Conservation (phyloP, 306 rosid genomes). For the Corylus americana region DNA sequence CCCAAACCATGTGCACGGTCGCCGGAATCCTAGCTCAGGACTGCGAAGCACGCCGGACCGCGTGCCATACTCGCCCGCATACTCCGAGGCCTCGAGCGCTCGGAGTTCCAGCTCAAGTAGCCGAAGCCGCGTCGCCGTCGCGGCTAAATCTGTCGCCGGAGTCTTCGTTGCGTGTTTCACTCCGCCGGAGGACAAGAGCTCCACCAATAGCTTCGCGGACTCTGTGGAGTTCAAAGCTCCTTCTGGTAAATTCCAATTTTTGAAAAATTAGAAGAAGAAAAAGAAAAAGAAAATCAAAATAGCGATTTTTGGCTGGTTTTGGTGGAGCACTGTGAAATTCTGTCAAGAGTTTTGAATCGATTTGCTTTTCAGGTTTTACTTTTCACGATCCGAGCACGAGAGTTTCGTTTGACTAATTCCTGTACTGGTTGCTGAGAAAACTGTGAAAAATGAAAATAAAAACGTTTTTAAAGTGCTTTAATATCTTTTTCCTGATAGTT, state of each 20-base stretch:
- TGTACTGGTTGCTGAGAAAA: constrained; percentile 34
- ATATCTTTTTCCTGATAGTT: neutral
- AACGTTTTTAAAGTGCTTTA: neutral
- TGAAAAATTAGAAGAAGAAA: neutral
- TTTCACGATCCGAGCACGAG: neutral
- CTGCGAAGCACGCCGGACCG: constrained; percentile 35
- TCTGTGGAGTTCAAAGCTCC: constrained; percentile 54
- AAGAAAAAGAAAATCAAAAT: neutral
- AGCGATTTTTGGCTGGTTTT: neutral
- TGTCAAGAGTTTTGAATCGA: neutral
- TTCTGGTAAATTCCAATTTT: constrained; percentile 36
- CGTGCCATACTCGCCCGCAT: constrained; percentile 31
- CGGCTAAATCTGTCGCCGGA: constrained; percentile 61
- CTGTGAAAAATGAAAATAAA: constrained; percentile 7
- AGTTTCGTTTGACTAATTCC: constrained; percentile 2
- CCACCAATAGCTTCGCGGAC: constrained; percentile 41
- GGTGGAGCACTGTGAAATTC: constrained; percentile 7
- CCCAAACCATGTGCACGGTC: constrained; percentile 17
- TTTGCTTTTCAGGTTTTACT: neutral
- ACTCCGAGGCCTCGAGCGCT: constrained; percentile 35
- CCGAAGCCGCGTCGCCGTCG: constrained; percentile 42
- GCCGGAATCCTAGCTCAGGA: constrained; percentile 40
- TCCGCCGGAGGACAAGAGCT: constrained; percentile 58
- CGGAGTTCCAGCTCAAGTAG: constrained; percentile 32
- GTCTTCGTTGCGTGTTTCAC: constrained; percentile 65